Evolutionary conservation across 106 monocot species (phyloP), one percentile per base, ranked within the genome.

Genomic region (Ottelia alismoides): DNA sequence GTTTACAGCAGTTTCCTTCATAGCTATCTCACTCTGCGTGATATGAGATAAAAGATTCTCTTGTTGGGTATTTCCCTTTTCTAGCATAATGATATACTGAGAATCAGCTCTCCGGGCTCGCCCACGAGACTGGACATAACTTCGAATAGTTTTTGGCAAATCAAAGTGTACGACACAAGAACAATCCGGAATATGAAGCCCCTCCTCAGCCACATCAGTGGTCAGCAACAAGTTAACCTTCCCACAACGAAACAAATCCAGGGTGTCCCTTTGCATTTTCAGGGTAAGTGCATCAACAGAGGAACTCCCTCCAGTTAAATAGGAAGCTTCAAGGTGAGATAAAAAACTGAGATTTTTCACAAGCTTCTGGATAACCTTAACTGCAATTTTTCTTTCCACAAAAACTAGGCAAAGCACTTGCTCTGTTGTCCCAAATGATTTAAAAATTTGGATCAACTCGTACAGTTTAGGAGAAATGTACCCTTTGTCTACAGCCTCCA

Each of bases 151-250:
- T 70, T 74, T 89, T 23, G 96, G 85, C 26, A 96, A 63, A 51
- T 96, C 89, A 74, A 96, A 96, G n/a, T 82, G 76, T 52, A 96
- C 69, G 18, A 96, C 84, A 74, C 52, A 85, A 31, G 89, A 96
- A 30, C 96, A 96, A 51, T 88, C 71, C 16, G 84, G 89, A 22
- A 96, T 43, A 56, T 96, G 45, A 32, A 82, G 44, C 14, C 84
- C 89, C 64, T 88, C 96, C 66, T 89, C 89, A 52, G 89, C 89
- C 28, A 85, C 78, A 74, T 96, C 85, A 68, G 96, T 89, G 1
- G 79, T 79, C 57, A 96, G 77, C 40, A 96, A 31, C 52, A 96
- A 63, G 56, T 96, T 96, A 12, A n/a, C 96, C 85, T 85, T 76
- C 58, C 96, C 85, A 29, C 66, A 66, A 30, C 78, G 78, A 65